Evolutionary conservation across 371 early-diverging fungal species (phyloP).

Genomic region (Basidiobolus meristosporus): DNA sequence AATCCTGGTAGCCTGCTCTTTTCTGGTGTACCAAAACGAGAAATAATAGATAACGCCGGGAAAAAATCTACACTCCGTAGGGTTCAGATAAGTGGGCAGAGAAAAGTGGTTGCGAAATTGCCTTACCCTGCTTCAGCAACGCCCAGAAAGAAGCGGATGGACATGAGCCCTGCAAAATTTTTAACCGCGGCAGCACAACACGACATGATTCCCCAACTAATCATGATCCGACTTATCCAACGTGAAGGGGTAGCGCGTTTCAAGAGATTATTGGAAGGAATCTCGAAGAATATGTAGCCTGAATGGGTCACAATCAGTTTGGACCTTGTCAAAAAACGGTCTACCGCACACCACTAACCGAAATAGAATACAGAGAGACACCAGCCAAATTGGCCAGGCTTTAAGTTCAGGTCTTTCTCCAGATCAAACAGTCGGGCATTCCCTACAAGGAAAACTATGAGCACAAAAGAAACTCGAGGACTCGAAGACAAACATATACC

Average conservation of each 20-base stretch:
- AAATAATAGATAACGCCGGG: constrained; percentile 55
- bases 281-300: not conserved
- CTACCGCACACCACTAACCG: not conserved
- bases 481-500: not conserved
- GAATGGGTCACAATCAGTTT: no score
- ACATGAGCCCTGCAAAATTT: not conserved
- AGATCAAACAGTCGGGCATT: not conserved
- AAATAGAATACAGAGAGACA: constrained; percentile 1
- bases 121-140: constrained; percentile 1
- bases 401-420: constrained; percentile 1
- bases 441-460: no score
- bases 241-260: not conserved
- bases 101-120: no score
- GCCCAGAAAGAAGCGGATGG: constrained; percentile 1
- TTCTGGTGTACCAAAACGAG: constrained; percentile 54
- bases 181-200: not conserved
- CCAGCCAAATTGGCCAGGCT: not conserved
- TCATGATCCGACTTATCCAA: not conserved
- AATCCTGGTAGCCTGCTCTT: constrained; percentile 32
- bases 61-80: constrained; percentile 19
- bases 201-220: not conserved
- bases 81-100: no score
- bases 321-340: no score
- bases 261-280: not conserved
- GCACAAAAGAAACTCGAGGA: no score